phyloP scores from a whole-genome alignment of 352 stramenopile species.

The Phytopythium mirpurense region DNA sequence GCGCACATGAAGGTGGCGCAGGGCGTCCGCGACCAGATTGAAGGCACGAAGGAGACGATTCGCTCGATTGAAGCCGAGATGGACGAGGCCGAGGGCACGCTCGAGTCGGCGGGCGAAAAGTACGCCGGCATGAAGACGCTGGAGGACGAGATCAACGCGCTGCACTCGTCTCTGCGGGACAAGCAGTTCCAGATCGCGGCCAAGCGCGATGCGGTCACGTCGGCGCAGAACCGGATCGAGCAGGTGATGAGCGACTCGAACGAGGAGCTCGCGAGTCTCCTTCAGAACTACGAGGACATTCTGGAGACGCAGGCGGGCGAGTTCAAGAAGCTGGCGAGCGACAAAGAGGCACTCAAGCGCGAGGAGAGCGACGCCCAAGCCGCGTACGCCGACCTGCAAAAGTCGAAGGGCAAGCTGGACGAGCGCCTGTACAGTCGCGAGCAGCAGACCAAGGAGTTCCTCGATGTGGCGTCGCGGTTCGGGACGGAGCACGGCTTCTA shows the following conservation, averaged over 20 bases:
- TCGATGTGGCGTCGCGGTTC: slow-evolving; percentile 32
- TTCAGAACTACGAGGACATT: slow-evolving; percentile 54
- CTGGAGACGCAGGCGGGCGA: slow-evolving; percentile 35
- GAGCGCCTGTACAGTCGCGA: slow-evolving; percentile 46
- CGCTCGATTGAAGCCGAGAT: slow-evolving; percentile 18
- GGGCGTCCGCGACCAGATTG: slow-evolving; percentile 50
- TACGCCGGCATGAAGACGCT: slow-evolving; percentile 46
- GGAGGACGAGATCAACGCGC: slow-evolving; percentile 18
- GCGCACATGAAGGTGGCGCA: slow-evolving; percentile 74
- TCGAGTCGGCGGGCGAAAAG: slow-evolving; percentile 45
- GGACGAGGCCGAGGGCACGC: slow-evolving; percentile 20
- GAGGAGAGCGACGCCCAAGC: slow-evolving; percentile 28
- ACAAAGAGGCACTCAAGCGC: slow-evolving; percentile 21
- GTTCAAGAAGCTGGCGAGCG: slow-evolving; percentile 23
- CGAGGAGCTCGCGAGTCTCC: slow-evolving; percentile 40
- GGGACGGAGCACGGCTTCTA: slow-evolving; percentile 63
- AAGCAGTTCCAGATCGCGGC: slow-evolving; percentile 22
- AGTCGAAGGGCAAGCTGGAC: slow-evolving; percentile 41
- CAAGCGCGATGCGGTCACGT: slow-evolving; percentile 36
- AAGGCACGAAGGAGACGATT: slow-evolving; percentile 23
- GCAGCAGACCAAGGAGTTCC: slow-evolving; percentile 26
- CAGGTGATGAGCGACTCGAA: slow-evolving; percentile 71
- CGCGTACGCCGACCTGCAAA: slow-evolving; percentile 28
- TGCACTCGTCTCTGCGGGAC: slow-evolving; percentile 18
- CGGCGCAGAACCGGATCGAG: slow-evolving; percentile 46